Evolutionary conservation across 306 rosid species (phyloP).

Genomic region (Begonia fuchsioides): DNA sequence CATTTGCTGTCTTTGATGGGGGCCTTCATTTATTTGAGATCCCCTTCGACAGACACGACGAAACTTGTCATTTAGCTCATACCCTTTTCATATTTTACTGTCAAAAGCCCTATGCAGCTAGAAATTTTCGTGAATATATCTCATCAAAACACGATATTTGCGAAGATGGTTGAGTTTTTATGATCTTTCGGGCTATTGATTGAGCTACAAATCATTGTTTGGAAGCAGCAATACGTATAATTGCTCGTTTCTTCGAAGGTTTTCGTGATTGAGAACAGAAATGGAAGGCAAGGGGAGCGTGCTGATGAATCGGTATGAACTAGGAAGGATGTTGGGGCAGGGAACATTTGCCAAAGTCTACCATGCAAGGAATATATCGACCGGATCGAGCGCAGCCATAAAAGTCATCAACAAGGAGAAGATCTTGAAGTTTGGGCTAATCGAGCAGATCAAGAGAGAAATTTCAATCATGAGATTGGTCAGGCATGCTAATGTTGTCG

Average conservation of each 20-base stretch:
- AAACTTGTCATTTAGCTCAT: slow-evolving; percentile 22
- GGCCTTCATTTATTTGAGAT: slow-evolving; percentile 28
- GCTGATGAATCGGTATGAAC: slow-evolving; percentile 3
- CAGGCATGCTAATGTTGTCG: neutral
- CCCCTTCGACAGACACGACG: slow-evolving; percentile 10
- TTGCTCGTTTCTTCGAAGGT: too few species aligned
- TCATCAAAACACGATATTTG: slow-evolving; percentile 32
- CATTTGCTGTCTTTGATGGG: slow-evolving; percentile 26
- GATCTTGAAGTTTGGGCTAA: neutral
- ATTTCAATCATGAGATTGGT: neutral
- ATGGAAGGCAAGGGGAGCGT: neutral
- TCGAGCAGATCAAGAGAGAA: slow-evolving; percentile 1
- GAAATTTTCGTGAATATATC: slow-evolving; percentile 17
- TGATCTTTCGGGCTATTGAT: too few species aligned
- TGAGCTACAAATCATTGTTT: too few species aligned
- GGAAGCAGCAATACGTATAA: too few species aligned
- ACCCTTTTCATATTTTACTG: slow-evolving; percentile 14
- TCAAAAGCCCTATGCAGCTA: slow-evolving; percentile 21
- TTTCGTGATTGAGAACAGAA: neutral
- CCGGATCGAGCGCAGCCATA: neutral
- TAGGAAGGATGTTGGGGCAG: neutral
- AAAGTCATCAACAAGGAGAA: neutral
- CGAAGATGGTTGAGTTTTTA: slow-evolving; percentile 58
- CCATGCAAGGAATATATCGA: neutral
- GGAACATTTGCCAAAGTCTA: neutral